A percentile compares a stretch with the other conserved stretches of the same genome.
Conservation (phyloP, 768 basidiomycete species). For the Amanita inopinata region DNA sequence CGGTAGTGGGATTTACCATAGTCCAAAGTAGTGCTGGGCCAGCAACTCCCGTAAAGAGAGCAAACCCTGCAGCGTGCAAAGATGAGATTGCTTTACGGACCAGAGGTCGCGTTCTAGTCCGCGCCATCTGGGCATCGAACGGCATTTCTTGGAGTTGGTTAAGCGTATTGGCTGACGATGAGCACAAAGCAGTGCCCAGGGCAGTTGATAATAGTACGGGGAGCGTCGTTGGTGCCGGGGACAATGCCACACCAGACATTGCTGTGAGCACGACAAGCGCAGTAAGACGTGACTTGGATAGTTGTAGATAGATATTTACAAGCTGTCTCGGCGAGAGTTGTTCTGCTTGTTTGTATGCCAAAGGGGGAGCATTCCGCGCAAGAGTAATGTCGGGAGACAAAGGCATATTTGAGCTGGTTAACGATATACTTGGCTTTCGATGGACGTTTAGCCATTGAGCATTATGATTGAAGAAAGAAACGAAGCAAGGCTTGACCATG, state of each 20-base stretch:
- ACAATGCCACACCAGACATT: conserved; percentile 88
- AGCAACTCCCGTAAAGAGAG: conserved; percentile 59
- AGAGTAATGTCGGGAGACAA: too few species aligned
- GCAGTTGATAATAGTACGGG: conserved; percentile 83
- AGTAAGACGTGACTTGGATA: conserved; percentile 80
- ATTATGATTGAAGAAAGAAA: conserved; percentile 58
- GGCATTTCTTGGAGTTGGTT: conserved; percentile 95
- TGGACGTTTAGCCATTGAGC: conserved; percentile 32
- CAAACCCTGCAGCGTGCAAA: conserved; percentile 77
- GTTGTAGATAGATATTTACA: conserved; percentile 62
- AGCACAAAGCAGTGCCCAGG: conserved; percentile 81
- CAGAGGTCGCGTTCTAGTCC: conserved; percentile 82
- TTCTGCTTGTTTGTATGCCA: conserved; percentile 26
- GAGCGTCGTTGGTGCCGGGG: conserved; percentile 75
- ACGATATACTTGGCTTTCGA: too few species aligned
- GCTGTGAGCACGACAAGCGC: conserved; percentile 80
- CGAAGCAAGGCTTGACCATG: conserved; percentile 21
- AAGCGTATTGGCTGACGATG: conserved; percentile 87
- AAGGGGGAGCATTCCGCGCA: too few species aligned
- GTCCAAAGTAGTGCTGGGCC: conserved; percentile 73
- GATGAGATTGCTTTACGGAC: conserved; percentile 80
- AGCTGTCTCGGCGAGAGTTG: conserved; percentile 41
- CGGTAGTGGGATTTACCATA: conserved; percentile 82
- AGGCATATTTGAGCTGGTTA: too few species aligned
- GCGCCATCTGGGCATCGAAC: conserved; percentile 92